phyloP scores from a whole-genome alignment of 2,329 filamentous ascomycete species.

The Sphaerulina populicola region DNA sequence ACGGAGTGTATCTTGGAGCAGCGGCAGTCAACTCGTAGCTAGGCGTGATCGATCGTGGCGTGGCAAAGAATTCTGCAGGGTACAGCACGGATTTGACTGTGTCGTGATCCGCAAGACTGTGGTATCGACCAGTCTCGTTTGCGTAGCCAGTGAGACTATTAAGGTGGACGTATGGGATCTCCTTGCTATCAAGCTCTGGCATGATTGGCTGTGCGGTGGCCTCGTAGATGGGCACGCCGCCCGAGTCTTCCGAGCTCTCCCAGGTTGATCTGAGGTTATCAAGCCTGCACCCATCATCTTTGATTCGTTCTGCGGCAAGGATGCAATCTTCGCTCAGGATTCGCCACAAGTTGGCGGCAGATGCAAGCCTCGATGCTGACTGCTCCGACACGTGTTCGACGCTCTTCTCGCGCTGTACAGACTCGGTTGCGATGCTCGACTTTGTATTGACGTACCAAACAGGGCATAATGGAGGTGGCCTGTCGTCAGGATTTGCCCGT shows the following conservation, averaged over 20 bases:
- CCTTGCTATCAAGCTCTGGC: constrained; percentile 19
- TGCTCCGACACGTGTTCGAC: background rate
- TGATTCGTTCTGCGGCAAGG: background rate
- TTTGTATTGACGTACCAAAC: background rate
- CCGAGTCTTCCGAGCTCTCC: constrained; percentile 5
- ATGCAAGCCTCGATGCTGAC: background rate
- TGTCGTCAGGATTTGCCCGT: background rate
- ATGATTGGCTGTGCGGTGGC: background rate
- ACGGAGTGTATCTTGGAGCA: constrained; percentile 5
- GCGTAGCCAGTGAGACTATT: constrained; percentile 26
- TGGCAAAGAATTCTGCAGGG: constrained; percentile 15
- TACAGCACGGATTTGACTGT: constrained; percentile 18
- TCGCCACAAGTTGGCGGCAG: constrained; percentile 25
- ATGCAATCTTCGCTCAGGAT: constrained; percentile 17
- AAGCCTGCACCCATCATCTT: background rate
- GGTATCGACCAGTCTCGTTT: constrained; percentile 17
- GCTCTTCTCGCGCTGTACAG: background rate
- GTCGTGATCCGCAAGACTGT: constrained; percentile 7
- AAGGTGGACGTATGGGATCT: constrained; percentile 25
- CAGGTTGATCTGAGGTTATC: background rate
- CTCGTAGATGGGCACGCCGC: constrained; percentile 3
- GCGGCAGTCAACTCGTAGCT: constrained; percentile 18
- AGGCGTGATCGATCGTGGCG: background rate
- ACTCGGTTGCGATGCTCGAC: background rate
- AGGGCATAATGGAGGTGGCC: background rate